phyloP scores from a whole-genome alignment of 2,329 filamentous ascomycete genomes.

The Trichoderma atroviride region DNA sequence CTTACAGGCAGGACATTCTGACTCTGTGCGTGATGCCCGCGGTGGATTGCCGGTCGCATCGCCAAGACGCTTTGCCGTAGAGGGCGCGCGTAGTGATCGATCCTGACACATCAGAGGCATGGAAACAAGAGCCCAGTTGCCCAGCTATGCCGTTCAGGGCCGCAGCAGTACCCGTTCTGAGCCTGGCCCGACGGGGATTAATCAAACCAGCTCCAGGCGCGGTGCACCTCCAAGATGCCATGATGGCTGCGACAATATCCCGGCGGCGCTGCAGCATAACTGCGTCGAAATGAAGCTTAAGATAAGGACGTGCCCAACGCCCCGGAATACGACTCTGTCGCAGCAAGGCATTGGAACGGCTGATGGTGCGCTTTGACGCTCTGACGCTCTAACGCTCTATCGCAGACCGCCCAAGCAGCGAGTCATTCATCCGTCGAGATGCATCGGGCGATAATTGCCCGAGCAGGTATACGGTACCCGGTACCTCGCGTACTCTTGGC shows the following conservation, averaged over 20 bases:
- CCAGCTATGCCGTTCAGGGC: slow-evolving; percentile 1
- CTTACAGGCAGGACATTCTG: not conserved
- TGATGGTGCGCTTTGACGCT: not conserved
- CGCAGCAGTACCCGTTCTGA: not conserved
- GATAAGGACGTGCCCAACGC: not conserved
- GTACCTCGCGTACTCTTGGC: not conserved
- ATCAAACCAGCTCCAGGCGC: not conserved
- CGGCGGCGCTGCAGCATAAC: not conserved
- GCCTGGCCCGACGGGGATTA: not conserved
- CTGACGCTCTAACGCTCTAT: not conserved
- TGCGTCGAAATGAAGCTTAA: slow-evolving; percentile 9
- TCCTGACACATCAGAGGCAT: not conserved
- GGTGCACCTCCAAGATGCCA: not conserved
- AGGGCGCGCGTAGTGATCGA: not conserved
- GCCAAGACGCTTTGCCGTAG: not conserved
- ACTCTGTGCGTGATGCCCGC: no score
- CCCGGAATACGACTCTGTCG: not conserved
- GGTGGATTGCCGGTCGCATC: not conserved
- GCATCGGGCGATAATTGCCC: not conserved
- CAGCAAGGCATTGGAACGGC: not conserved
- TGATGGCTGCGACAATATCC: not conserved
- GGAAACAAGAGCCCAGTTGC: not conserved
- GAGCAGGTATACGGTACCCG: not conserved
- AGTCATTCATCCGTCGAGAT: slow-evolving; percentile 11
- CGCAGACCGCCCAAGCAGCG: slow-evolving; percentile 8